A percentile compares a stretch with the other conserved stretches of the same genome.
These are phyloP conservation scores for Chaetoscypha palmicola DNA, from an alignment of 2,329 filamentous ascomycete genomes.

Conservation along the genomic window DNA sequence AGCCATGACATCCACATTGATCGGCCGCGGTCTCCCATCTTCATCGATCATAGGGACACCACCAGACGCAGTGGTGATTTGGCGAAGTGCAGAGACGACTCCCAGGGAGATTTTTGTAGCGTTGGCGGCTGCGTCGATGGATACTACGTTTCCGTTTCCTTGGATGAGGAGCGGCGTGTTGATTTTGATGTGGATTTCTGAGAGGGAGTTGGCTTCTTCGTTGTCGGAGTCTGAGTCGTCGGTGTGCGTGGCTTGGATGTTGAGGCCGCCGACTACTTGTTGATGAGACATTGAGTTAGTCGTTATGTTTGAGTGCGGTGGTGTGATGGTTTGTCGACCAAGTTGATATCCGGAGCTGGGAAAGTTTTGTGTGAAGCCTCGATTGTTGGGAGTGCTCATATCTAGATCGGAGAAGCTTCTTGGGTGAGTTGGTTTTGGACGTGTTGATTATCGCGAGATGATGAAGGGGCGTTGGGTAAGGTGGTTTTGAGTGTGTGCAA, in stretches of 20 bases:
- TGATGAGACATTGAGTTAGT: not conserved
- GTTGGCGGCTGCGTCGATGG: conserved; percentile 34
- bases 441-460: not conserved
- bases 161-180: conserved; percentile 41
- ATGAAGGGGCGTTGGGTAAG: not conserved
- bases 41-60: conserved; percentile 42
- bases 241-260: conserved; percentile 4
- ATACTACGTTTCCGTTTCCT: conserved; percentile 42
- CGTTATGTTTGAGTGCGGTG: not conserved
- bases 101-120: conserved; percentile 38
- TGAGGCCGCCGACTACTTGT: too few species aligned
- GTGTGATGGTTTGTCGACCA: not conserved
- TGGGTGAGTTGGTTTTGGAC: not conserved
- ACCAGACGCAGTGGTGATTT: conserved; percentile 34
- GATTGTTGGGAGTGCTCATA: not conserved
- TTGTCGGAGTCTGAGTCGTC: conserved; percentile 15
- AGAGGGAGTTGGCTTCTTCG: conserved; percentile 18
- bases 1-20: conserved; percentile 40
- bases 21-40: conserved; percentile 36
- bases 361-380: not conserved
- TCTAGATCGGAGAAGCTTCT: not conserved
- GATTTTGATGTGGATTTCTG: conserved; percentile 41
- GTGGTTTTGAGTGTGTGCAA: not conserved
- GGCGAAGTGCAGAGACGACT: conserved; percentile 39
- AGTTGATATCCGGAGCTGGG: not conserved